Percentiles rank a stretch among this genome's conserved stretches.
phyloP scores from a whole-genome alignment of 2,329 filamentous ascomycete species.

The Ophiocordyceps robertsii region DNA sequence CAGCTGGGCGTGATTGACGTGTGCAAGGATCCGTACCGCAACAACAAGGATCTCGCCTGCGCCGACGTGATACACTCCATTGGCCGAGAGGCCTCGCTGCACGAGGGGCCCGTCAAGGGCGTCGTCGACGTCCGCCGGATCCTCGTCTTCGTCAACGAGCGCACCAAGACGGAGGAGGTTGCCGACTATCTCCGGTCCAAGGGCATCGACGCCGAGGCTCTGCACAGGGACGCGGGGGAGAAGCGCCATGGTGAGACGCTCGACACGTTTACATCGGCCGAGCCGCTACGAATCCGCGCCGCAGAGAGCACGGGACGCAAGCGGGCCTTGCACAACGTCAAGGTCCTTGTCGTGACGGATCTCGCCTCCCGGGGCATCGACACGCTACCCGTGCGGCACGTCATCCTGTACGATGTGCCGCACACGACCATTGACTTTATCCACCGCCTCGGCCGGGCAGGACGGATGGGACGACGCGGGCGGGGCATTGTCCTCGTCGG shows the following conservation, averaged over 20 bases:
- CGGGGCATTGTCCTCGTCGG: conserved; percentile 83
- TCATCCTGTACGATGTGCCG: conserved; percentile 93
- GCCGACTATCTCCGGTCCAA: conserved; percentile 68
- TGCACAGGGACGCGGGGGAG: conserved; percentile 74
- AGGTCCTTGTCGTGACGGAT: conserved; percentile 89
- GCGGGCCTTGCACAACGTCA: conserved; percentile 58
- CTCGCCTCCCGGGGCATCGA: conserved; percentile 88
- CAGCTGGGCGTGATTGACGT: conserved; percentile 90
- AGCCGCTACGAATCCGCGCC: conserved; percentile 22
- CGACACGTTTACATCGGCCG: conserved; percentile 51
- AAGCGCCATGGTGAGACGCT: conserved; percentile 67
- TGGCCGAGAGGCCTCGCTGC: conserved; percentile 55
- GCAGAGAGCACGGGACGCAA: conserved; percentile 18
- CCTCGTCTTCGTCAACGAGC: conserved; percentile 93
- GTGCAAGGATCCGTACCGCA: conserved; percentile 80
- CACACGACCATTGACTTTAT: conserved; percentile 98
- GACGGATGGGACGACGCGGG: conserved; percentile 82
- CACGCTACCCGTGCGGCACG: conserved; percentile 78
- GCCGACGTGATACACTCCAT: conserved; percentile 93
- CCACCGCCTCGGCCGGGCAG: conserved; percentile 81
- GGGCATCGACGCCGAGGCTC: conserved; percentile 74
- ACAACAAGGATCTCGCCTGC: conserved; percentile 86
- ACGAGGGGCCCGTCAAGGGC: conserved; percentile 41
- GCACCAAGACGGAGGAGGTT: conserved; percentile 73
- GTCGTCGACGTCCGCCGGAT: conserved; percentile 65